Evolutionary conservation across 169 alveolate genomes (phyloP).

Genomic region (Cryptosporidium canis): DNA sequence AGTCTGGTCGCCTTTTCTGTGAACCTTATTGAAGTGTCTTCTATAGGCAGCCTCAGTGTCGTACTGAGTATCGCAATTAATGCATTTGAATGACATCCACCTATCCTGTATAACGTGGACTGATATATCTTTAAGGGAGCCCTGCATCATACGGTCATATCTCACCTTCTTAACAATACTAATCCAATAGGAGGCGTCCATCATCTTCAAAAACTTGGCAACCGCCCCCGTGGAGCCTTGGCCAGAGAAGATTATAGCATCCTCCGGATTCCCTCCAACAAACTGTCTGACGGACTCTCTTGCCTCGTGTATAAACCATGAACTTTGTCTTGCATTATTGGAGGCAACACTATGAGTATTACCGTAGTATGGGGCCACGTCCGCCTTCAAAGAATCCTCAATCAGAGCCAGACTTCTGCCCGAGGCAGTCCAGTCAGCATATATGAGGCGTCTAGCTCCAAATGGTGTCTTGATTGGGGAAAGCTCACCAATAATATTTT

Average conservation of each 20-base stretch:
- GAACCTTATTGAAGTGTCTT: slow-evolving; percentile 69
- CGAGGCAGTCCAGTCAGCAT: slow-evolving; percentile 89
- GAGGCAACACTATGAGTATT: slow-evolving; percentile 88
- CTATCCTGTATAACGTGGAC: slow-evolving; percentile 69
- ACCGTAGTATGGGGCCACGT: slow-evolving; percentile 86
- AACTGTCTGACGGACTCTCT: slow-evolving; percentile 82
- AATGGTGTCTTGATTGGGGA: slow-evolving; percentile 80
- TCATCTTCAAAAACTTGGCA: slow-evolving; percentile 78
- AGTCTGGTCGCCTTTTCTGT: neutral
- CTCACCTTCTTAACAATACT: slow-evolving; percentile 36
- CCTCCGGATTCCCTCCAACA: slow-evolving; percentile 82
- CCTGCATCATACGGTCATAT: neutral
- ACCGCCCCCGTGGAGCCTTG: slow-evolving; percentile 84
- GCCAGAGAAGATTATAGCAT: slow-evolving; percentile 82
- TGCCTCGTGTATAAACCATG: slow-evolving; percentile 85
- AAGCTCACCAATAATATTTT: slow-evolving; percentile 62
- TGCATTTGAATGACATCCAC: slow-evolving; percentile 76
- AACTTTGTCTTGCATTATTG: slow-evolving; percentile 86
- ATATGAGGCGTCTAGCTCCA: slow-evolving; percentile 84
- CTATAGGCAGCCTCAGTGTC: slow-evolving; percentile 74
- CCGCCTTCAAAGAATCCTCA: slow-evolving; percentile 83
- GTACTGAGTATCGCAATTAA: slow-evolving; percentile 63
- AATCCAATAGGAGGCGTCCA: slow-evolving; percentile 74
- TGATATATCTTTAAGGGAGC: slow-evolving; percentile 62
- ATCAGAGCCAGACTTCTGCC: slow-evolving; percentile 84